Base-by-base conservation (phyloP, 2,329 filamentous ascomycete genomes). In the Apiospora koreana region DNA sequence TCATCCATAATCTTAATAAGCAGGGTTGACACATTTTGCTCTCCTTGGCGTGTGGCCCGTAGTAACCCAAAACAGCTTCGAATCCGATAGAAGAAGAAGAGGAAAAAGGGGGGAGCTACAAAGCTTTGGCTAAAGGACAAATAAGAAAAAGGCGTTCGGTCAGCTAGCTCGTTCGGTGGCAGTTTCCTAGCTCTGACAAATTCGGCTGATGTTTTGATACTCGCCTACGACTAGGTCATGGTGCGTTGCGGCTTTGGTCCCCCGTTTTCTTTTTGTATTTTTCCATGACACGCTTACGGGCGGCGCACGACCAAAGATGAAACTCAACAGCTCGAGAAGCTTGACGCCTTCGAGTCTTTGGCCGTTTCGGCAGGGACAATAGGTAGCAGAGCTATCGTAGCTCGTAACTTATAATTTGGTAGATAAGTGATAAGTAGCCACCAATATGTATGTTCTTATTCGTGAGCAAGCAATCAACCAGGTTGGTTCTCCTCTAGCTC, bases 321-420 rank as follows among this genome's bases (percentile, higher is more conserved):
- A 62, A 62, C 54, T 18, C 54, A 62, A 62, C 31, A 62, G 54
- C 54, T 62, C 12, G 10, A 7, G 28, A 28, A 38, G 31, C 54
- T 38, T 62, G 54, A 62, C 54, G 54, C 54, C 54, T 38, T 38
- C 18, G 54, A 62, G 54, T 62, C 54, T 62, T 62, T 31, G 21
- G 4, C 6, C 28, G 16, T 62, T 9, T 31, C 54, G 10, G 54
- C 41, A 16, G 18, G 54, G 9, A n/a, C 16, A 18, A 62, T 28
- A 23, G 28, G 28, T 58, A 25, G 28, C 9, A 14, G 10, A 48
- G 46, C n/a, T 25, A 48, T 16, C 9, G 46, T 48, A 25, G n/a
- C 46, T 48, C 9, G n/a, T n/a, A n/a, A n/a, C n/a, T n/a, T n/a
- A n/a, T n/a, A n/a, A n/a, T n/a, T n/a, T n/a, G n/a, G n/a, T n/a